phyloP scores from a whole-genome alignment of 1,284 basidiomycete species.

The Apiotrichum domesticum region DNA sequence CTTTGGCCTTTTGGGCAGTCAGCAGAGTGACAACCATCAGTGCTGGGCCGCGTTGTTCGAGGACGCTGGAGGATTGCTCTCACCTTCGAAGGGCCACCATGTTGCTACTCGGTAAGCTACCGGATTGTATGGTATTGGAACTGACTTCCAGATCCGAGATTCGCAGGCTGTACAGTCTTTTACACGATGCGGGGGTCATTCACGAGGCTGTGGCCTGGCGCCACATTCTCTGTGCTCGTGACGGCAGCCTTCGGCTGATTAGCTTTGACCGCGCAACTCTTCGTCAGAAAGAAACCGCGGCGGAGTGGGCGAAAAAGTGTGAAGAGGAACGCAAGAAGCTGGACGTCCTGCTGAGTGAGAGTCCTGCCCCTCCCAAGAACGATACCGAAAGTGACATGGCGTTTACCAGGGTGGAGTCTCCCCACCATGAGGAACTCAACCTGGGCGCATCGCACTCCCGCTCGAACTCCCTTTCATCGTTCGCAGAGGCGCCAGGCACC shows the following conservation, averaged over 20 bases:
- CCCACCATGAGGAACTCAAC: too few relatives aligned
- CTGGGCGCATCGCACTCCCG: too few relatives aligned
- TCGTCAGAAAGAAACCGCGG: neutral
- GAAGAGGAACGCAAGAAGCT: neutral
- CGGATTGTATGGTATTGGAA: too few relatives aligned
- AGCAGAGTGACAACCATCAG: constrained; percentile 3
- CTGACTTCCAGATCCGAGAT: constrained; percentile 1
- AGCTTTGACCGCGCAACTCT: constrained; percentile 4
- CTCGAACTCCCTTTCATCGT: too few relatives aligned
- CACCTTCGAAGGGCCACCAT: too few relatives aligned
- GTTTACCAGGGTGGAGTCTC: too few relatives aligned
- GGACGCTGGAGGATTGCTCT: constrained; percentile 2
- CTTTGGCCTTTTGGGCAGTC: constrained; percentile 6
- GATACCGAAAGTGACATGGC: too few relatives aligned
- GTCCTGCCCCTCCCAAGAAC: neutral
- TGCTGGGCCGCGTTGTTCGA: constrained; percentile 10
- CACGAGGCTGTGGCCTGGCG: constrained; percentile 10
- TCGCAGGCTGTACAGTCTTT: constrained; percentile 1
- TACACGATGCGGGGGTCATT: constrained; percentile 9
- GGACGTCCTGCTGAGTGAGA: neutral
- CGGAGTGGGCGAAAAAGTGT: neutral
- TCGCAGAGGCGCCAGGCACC: too few relatives aligned
- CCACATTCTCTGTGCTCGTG: constrained; percentile 4
- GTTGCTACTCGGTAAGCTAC: too few relatives aligned
- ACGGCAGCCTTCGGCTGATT: constrained; percentile 1